Conservation (phyloP, 441 rosid genomes). For the Gossypium armourianum region DNA sequence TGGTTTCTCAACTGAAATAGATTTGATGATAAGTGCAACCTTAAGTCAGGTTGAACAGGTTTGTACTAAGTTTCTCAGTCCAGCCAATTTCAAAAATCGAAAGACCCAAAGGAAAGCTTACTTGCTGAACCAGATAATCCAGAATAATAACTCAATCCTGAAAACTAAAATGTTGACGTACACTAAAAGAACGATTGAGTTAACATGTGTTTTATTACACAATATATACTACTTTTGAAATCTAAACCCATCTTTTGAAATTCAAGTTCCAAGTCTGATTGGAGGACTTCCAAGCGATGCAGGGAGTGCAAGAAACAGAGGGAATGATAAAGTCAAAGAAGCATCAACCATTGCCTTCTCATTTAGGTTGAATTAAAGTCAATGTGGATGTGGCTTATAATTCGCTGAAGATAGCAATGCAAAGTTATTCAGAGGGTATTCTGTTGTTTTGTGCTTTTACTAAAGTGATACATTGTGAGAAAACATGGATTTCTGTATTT, state of each 20-base stretch:
- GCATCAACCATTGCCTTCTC: background rate
- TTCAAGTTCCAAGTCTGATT: background rate
- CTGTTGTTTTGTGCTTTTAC: background rate
- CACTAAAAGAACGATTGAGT: background rate
- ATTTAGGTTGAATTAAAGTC: background rate
- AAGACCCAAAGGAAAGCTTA: background rate
- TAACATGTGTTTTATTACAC: background rate
- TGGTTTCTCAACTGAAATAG: background rate
- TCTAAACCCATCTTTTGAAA: background rate
- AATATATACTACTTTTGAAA: background rate
- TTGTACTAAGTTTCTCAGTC: background rate
- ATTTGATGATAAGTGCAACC: background rate
- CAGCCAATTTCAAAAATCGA: background rate
- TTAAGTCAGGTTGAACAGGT: background rate
- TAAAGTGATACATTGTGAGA: background rate
- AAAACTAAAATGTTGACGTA: background rate
- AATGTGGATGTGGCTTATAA: background rate
- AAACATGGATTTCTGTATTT: background rate
- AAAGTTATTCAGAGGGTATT: background rate
- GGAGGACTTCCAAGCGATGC: background rate
- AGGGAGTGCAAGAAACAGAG: background rate
- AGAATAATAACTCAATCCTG: background rate
- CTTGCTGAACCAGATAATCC: background rate
- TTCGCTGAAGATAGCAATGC: background rate
- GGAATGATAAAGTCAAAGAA: background rate